These are phyloP conservation scores for Turnera subulata DNA, from an alignment of 345 rosid genomes.

Conservation along the genomic window DNA sequence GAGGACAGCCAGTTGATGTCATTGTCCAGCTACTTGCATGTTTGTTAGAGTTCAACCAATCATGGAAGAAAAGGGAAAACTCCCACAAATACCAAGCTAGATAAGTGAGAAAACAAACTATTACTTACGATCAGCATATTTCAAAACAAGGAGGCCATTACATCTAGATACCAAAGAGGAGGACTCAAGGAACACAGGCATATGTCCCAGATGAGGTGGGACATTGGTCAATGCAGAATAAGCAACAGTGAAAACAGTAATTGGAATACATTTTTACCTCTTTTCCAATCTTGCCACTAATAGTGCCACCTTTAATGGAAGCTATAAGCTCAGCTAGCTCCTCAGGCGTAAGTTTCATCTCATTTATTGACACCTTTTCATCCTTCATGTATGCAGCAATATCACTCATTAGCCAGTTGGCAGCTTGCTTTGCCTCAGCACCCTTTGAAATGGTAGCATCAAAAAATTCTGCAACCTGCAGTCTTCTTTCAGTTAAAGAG, in stretches of 20 bases:
- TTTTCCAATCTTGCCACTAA: conserved; percentile 94
- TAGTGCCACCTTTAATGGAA: conserved; percentile 75
- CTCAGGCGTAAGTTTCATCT: conserved; percentile 64
- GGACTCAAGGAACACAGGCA: too few relatives aligned
- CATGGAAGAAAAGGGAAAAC: too few relatives aligned
- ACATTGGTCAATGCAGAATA: neutral
- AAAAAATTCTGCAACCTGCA: conserved; percentile 76
- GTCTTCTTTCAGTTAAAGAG: conserved; percentile 19
- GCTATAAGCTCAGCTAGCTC: conserved; percentile 88
- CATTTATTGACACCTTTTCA: conserved; percentile 64
- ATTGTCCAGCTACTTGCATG: too few relatives aligned
- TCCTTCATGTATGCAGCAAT: conserved; percentile 87
- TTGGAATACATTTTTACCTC: conserved; percentile 45
- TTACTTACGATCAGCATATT: too few relatives aligned
- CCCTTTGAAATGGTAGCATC: conserved; percentile 74
- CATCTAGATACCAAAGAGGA: too few relatives aligned
- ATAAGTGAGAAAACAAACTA: too few relatives aligned
- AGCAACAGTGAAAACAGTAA: neutral
- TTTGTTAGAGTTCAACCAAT: too few relatives aligned
- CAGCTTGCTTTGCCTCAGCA: conserved; percentile 71
- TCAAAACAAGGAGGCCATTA: too few relatives aligned
- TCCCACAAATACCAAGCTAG: too few relatives aligned
- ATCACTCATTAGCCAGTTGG: conserved; percentile 95
- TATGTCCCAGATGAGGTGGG: too few relatives aligned
- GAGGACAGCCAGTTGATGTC: too few relatives aligned